Evolutionary conservation across 73 alveolate genomes (phyloP).

Genomic region (Paramecium primaurelia): DNA sequence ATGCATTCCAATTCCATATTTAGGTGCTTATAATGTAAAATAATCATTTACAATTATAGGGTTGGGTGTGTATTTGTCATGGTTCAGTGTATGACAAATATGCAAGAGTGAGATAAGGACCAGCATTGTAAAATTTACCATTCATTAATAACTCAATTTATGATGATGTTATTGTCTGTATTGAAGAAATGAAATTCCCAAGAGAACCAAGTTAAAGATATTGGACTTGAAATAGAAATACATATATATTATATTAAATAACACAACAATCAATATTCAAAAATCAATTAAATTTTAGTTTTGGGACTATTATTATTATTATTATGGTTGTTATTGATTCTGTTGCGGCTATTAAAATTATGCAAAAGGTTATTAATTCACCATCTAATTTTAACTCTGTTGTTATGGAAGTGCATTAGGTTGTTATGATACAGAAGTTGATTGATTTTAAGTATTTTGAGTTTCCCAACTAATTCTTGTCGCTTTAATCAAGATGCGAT

Average conservation of each 20-base stretch:
- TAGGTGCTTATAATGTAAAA: slow-evolving; percentile 80
- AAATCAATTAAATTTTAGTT: background rate
- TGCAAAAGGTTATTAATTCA: background rate
- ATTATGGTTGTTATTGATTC: background rate
- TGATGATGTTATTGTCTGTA: slow-evolving; percentile 78
- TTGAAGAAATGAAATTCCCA: slow-evolving; percentile 86
- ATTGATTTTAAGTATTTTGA: background rate
- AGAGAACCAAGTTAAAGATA: slow-evolving; percentile 75
- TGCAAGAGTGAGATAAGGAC: slow-evolving; percentile 94
- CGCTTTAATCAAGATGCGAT: slow-evolving; percentile 28
- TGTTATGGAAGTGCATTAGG: background rate
- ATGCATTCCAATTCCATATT: slow-evolving; percentile 92
- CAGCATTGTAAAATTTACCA: slow-evolving; percentile 85
- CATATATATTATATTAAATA: background rate
- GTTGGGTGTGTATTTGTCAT: slow-evolving; percentile 94
- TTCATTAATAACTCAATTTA: slow-evolving; percentile 83
- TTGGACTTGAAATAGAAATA: slow-evolving; percentile 56
- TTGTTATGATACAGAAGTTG: background rate
- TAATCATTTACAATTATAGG: background rate
- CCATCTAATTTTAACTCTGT: background rate
- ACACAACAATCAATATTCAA: background rate
- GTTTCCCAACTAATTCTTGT: slow-evolving; percentile 22
- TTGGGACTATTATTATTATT: background rate
- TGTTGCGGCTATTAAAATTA: background rate
- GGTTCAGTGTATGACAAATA: slow-evolving; percentile 91